Percentiles rank a stretch among this genome's conserved stretches.
Conservation (phyloP, 2,329 filamentous ascomycete genomes). For the Zymoseptoria tritici region DNA sequence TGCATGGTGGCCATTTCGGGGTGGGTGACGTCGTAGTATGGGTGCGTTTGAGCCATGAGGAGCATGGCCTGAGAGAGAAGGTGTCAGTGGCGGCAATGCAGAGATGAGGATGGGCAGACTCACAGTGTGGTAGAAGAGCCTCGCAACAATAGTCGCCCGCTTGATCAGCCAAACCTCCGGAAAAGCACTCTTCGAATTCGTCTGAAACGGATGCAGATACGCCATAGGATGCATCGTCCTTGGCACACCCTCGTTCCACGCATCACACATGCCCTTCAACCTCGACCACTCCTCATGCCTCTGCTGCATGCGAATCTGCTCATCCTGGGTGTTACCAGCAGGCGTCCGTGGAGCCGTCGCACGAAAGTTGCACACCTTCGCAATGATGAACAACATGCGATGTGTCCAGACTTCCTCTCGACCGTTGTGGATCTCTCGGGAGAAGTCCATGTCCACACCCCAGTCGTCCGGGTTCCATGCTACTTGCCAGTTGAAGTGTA, state of each 20-base stretch:
- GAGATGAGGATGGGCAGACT: too few relatives aligned
- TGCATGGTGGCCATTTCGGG: constrained; percentile 64
- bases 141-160: constrained; percentile 69
- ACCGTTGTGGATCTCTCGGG: constrained; percentile 49
- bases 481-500: constrained; percentile 79
- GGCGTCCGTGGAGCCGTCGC: constrained; percentile 55
- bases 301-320: constrained; percentile 57
- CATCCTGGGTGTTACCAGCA: constrained; percentile 48
- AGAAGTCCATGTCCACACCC: constrained; percentile 74
- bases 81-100: too few relatives aligned
- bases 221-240: constrained; percentile 82
- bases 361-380: constrained; percentile 79
- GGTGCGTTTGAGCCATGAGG: constrained; percentile 72
- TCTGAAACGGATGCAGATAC: constrained; percentile 62
- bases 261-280: constrained; percentile 73
- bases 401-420: constrained; percentile 82
- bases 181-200: constrained; percentile 64
- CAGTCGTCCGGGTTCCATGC: constrained; percentile 87
- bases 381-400: constrained; percentile 79
- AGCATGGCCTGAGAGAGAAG: constrained; percentile 50
- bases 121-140: constrained; percentile 82
- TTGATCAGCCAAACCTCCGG: constrained; percentile 87
- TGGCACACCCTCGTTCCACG: constrained; percentile 72
- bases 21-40: constrained; percentile 49
- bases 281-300: constrained; percentile 69